These are phyloP conservation scores for Stephania japonica DNA, from an alignment of 164 flowering plant genomes.

Conservation along the genomic window DNA sequence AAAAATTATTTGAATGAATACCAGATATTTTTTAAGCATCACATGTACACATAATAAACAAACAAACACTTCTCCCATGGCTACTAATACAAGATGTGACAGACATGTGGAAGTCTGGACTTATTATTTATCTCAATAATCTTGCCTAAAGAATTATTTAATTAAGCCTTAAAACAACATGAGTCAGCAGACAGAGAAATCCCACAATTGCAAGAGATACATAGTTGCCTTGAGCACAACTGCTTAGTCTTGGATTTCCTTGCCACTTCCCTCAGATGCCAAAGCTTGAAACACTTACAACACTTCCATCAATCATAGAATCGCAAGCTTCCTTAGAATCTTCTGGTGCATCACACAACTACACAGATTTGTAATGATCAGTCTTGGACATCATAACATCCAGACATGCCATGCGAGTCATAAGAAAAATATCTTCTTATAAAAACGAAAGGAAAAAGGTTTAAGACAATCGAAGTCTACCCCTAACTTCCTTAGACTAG, in stretches of 20 bases:
- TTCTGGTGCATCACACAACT: constrained; percentile 50
- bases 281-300: constrained; percentile 21
- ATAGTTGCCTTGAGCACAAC: background rate
- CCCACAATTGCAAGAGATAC: background rate
- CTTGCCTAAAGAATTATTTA: background rate
- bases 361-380: constrained; percentile 11
- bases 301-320: constrained; percentile 10
- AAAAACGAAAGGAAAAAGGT: background rate
- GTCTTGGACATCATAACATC: background rate
- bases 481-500: constrained; percentile 50
- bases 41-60: background rate
- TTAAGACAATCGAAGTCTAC: constrained; percentile 11
- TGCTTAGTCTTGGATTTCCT: constrained; percentile 18
- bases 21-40: background rate
- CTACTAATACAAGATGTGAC: background rate
- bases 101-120: background rate
- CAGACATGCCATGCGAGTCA: background rate
- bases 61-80: background rate
- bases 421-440: background rate
- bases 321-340: constrained; percentile 17
- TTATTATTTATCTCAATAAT: background rate
- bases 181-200: background rate
- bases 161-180: background rate
- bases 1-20: background rate
- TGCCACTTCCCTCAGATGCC: constrained; percentile 21